Evolutionary conservation across 768 basidiomycete species (phyloP).

Genomic region (Russula griseocarnosa): DNA sequence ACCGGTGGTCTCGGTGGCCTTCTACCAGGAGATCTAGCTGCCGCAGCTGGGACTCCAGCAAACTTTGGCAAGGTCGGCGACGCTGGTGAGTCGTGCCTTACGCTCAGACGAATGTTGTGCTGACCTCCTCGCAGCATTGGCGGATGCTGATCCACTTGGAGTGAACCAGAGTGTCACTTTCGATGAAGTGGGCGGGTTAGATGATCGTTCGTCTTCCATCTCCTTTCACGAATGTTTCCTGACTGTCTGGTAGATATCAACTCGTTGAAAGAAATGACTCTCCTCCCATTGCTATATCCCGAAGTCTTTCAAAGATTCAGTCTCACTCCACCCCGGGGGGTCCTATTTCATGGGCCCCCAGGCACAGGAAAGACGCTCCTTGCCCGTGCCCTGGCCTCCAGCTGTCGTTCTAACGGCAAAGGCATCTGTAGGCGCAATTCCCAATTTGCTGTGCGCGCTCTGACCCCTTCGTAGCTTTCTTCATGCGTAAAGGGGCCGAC

Average conservation of each 20-base stretch:
- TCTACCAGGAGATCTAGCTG: constrained; percentile 58
- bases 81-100: constrained; percentile 46
- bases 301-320: constrained; percentile 94
- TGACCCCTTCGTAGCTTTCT: constrained; percentile 64
- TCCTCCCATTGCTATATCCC: constrained; percentile 90
- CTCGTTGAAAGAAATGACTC: constrained; percentile 96
- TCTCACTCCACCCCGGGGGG: constrained; percentile 93
- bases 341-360: constrained; percentile 96
- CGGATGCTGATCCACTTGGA: constrained; percentile 93
- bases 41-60: constrained; percentile 72
- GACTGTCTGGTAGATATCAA: constrained; percentile 69
- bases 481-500: constrained; percentile 99
- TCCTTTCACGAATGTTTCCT: constrained; percentile 6
- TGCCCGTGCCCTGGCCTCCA: constrained; percentile 90
- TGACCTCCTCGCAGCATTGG: constrained; percentile 53
- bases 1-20: constrained; percentile 54
- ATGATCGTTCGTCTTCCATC: constrained; percentile 62
- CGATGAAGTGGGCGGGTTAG: constrained; percentile 93
- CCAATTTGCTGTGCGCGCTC: background rate
- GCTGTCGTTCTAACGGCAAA: constrained; percentile 79
- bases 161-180: constrained; percentile 93
- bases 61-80: constrained; percentile 84
- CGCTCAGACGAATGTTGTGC: constrained; percentile 19
- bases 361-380: constrained; percentile 98
- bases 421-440: constrained; percentile 68